phyloP scores from a whole-genome alignment of 768 basidiomycete species.

The Polyporus arcularius region DNA sequence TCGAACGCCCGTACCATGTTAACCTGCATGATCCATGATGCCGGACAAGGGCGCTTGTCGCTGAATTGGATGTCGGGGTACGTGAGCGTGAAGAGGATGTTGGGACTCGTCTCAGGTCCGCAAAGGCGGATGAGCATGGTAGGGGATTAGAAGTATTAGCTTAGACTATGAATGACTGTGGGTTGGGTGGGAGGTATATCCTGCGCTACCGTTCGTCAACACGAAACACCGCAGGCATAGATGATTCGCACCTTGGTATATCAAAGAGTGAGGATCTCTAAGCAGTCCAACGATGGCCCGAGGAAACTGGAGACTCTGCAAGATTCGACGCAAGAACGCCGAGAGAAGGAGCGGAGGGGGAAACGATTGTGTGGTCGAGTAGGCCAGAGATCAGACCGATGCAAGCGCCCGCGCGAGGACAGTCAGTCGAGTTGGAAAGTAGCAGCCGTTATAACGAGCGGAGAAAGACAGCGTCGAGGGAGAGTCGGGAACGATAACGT shows the following conservation, averaged over 20 bases:
- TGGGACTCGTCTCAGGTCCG: conserved; percentile 45
- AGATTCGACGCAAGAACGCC: neutral
- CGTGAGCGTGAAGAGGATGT: conserved; percentile 59
- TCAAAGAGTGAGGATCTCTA: neutral
- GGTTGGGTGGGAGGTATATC: conserved; percentile 10
- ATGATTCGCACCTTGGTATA: conserved; percentile 8
- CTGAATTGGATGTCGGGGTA: conserved; percentile 41
- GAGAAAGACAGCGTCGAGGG: neutral
- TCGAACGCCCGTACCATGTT: conserved; percentile 32
- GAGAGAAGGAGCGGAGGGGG: neutral
- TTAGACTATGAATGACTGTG: conserved; percentile 10
- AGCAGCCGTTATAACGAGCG: neutral
- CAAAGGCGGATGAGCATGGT: conserved; percentile 62
- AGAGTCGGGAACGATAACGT: neutral
- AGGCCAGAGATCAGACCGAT: neutral
- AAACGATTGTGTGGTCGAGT: neutral
- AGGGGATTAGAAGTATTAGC: conserved; percentile 9
- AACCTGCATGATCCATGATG: conserved; percentile 10
- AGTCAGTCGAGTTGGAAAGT: neutral
- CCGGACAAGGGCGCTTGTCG: conserved; percentile 7
- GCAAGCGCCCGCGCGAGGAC: neutral
- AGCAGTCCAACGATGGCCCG: neutral
- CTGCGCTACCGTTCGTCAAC: neutral
- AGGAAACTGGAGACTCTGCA: neutral
- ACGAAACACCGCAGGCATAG: neutral